Evolutionary conservation across 2,329 filamentous ascomycete species (phyloP), one percentile per base, ranked within the genome.

Genomic region (Microsporum canis): DNA sequence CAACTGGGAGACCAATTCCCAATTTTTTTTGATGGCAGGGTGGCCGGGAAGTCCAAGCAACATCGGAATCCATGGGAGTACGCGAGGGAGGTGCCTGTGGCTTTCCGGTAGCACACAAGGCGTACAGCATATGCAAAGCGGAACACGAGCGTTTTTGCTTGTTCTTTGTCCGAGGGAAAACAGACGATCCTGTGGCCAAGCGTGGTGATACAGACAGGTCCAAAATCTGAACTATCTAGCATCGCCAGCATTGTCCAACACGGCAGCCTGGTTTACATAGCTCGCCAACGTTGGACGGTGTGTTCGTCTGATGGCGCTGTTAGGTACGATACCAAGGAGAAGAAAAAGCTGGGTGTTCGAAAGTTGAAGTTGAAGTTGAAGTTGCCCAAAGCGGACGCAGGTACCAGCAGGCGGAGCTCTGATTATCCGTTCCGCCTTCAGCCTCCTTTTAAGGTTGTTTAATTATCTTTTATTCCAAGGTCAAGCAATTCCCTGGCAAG

Each of bases 141-240:
- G 49, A 53, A 53, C 49, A 53, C 49, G 49, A 53, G 49, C 49
- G 31, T 53, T 34, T 53, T 53, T 53, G 49, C 49, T 53, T 53
- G 49, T 53, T 53, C 49, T 53, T 53, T 53, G 49, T 53, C 33
- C 49, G 49, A 53, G 49, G 38, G 49, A 53, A 53, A 53, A 53
- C 49, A 53, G 49, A 53, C 3, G 49, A 53, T 53, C 49, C 49
- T 53, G 49, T 53, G 49, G 49, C 49, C 49, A 53, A 53, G 49
- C 49, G 49, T 53, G 49, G 49, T 53, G 49, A 53, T 53, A 53
- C 49, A 53, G 49, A 53, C 49, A 53, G 49, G 49, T 53, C 49
- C 49, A 53, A 53, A 53, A 53, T 53, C 49, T 53, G 49, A 53
- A 53, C 49, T 53, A 53, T 53, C 49, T 53, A n/a, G 49, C 49